Evolutionary conservation across 2,329 filamentous ascomycete species (phyloP).

Genomic region (Nothophaeocryptopus gaeumannii): DNA sequence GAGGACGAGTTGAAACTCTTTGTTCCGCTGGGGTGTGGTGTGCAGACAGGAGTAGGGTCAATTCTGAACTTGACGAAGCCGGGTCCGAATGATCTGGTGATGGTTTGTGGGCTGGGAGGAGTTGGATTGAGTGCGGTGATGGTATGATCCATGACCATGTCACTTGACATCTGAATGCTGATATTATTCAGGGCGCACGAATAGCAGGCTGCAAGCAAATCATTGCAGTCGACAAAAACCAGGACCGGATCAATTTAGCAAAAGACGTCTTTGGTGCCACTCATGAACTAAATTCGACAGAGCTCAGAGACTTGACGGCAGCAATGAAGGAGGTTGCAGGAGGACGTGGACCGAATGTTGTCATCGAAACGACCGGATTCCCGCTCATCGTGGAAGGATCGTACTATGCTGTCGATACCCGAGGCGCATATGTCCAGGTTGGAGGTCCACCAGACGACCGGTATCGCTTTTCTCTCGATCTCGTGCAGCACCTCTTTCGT

Average conservation of each 20-base stretch:
- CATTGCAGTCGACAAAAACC: conserved; percentile 39
- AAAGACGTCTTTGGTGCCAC: conserved; percentile 39
- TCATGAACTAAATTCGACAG: conserved; percentile 38
- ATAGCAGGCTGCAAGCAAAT: conserved; percentile 34
- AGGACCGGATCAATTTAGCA: conserved; percentile 37
- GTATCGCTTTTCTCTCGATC: conserved; percentile 39
- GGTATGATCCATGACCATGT: conserved; percentile 12
- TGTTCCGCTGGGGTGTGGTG: conserved; percentile 28
- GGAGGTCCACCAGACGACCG: conserved; percentile 41
- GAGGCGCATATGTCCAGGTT: conserved; percentile 48
- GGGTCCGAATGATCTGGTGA: conserved; percentile 21
- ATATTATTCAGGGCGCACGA: conserved; percentile 20
- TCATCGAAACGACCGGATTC: conserved; percentile 39
- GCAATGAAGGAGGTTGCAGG: conserved; percentile 33
- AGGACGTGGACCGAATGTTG: conserved; percentile 40
- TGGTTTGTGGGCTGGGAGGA: conserved; percentile 27
- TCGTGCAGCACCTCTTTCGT: conserved; percentile 41
- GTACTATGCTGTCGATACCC: conserved; percentile 19
- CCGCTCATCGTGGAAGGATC: conserved; percentile 18
- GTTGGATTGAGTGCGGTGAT: conserved; percentile 39
- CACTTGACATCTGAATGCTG: not conserved
- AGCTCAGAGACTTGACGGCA: conserved; percentile 28
- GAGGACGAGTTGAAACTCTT: conserved; percentile 27
- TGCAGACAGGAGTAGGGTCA: conserved; percentile 30
- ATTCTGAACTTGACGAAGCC: conserved; percentile 27